Evolutionary conservation across 352 stramenopile species (phyloP), one percentile per base, ranked within the genome.

Genomic region (Globisporangium radiosum): DNA sequence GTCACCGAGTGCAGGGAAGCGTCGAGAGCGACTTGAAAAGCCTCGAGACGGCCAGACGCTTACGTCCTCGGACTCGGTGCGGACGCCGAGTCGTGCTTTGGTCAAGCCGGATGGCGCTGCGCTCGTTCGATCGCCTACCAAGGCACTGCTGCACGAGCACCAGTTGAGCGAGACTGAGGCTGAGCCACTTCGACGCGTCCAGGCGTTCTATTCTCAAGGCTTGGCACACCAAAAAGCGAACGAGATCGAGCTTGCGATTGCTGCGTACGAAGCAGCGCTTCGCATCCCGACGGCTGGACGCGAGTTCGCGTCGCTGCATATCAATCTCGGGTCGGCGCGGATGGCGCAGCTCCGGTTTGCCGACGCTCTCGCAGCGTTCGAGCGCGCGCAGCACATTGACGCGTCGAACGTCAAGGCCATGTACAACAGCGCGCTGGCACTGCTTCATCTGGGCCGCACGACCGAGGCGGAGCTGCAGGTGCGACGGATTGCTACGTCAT

Each of bases 321-420:
- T 92, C 53, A 92, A 90, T 60, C 61, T 85, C n/a, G 77, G 77
- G 17, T 86, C 75, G 17, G 81, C 78, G 1, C 61, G 70, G 14
- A 75, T 88, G 64, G 54, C 62, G 7, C 69, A 84, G 57, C 63
- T 66, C 19, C 66, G 73, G 15, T 65, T 69, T 49, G 55, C 50
- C 0, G 64, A 77, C 6, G 81, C 81, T 10, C 59, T 87, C 0
- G 59, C 52, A 10, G 67, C 60, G 0, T 81, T 86, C 56, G 40
- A 70, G 15, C 58, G 71, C 13, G 79, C 81, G 2, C 65, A 76
- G 19, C 72, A 56, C 7, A 75, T 88, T 17, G 73, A 90, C 51
- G 74, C 81, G 3, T 59, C 63, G 17, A 88, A 80, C 59, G 40
- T 65, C 55, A 90, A 90, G 61, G 76, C 77, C 11, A 56, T 71